phyloP scores from a whole-genome alignment of 345 rosid genomes.

The Eucalyptus decipiens region DNA sequence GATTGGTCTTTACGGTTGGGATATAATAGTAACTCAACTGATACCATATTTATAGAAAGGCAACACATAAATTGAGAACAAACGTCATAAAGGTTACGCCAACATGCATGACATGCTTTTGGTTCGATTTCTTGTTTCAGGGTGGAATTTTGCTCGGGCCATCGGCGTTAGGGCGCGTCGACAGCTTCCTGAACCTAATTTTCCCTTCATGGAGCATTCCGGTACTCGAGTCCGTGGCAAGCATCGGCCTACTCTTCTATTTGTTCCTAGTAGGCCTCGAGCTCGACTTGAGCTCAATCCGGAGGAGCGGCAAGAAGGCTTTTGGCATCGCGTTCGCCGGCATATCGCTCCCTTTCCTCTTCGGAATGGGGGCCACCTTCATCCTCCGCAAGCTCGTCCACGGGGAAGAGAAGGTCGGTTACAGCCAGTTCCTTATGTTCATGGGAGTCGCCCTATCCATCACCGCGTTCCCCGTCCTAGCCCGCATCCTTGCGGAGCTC shows the following conservation, averaged over 20 bases:
- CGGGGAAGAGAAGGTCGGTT: slow-evolving; percentile 46
- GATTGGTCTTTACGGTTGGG: neutral
- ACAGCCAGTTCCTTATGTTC: slow-evolving; percentile 53
- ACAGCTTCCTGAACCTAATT: slow-evolving; percentile 15
- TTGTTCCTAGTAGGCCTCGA: slow-evolving; percentile 61
- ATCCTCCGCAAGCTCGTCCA: slow-evolving; percentile 36
- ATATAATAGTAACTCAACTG: neutral
- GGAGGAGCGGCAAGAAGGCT: slow-evolving; percentile 25
- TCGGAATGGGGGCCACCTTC: slow-evolving; percentile 31
- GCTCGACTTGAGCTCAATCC: slow-evolving; percentile 30
- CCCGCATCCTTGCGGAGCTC: slow-evolving; percentile 89
- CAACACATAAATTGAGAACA: neutral
- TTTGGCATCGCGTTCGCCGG: slow-evolving; percentile 42
- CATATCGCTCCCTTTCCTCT: slow-evolving; percentile 39
- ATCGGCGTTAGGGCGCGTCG: slow-evolving; percentile 36
- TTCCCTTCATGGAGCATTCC: slow-evolving; percentile 45
- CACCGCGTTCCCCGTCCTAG: slow-evolving; percentile 90
- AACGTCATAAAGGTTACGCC: neutral
- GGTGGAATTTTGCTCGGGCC: slow-evolving; percentile 47
- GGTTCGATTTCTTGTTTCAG: neutral
- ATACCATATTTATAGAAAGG: neutral
- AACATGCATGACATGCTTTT: neutral
- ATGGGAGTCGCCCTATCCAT: slow-evolving; percentile 91
- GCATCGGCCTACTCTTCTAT: slow-evolving; percentile 50
- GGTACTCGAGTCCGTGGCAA: slow-evolving; percentile 39